Conservation (phyloP, 2,329 filamentous ascomycete species). For the Aspergillus udagawae region DNA sequence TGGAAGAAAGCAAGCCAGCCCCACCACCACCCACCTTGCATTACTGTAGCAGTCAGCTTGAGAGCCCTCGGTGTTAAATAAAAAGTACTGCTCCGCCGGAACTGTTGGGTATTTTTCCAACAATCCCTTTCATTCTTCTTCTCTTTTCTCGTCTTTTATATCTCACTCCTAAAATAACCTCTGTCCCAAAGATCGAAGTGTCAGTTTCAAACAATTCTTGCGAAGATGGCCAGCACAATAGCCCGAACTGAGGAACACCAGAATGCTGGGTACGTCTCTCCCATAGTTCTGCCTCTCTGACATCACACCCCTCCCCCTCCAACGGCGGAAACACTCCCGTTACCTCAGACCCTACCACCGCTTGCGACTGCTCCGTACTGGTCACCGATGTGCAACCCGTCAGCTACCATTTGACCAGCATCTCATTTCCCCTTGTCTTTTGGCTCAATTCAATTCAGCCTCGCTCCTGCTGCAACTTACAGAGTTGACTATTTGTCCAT, state of each 20-base stretch:
- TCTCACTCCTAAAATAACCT: background rate
- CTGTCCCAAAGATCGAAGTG: background rate
- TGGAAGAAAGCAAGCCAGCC: slow-evolving; percentile 8
- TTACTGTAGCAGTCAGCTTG: slow-evolving; percentile 6
- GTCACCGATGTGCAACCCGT: background rate
- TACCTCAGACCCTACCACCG: slow-evolving; percentile 3
- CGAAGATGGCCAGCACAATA: slow-evolving; percentile 49
- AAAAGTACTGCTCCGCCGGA: slow-evolving; percentile 34
- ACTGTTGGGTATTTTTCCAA: slow-evolving; percentile 20
- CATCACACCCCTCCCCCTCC: slow-evolving; percentile 32
- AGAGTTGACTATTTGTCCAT: background rate
- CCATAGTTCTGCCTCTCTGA: slow-evolving; percentile 26
- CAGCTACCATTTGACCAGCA: background rate
- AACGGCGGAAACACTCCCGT: slow-evolving; percentile 14
- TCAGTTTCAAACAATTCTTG: background rate
- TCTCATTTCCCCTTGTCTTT: background rate
- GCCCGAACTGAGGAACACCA: slow-evolving; percentile 48
- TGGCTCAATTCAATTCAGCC: background rate
- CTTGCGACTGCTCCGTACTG: slow-evolving; percentile 1
- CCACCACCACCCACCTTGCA: slow-evolving; percentile 12
- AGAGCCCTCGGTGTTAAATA: slow-evolving; percentile 17
- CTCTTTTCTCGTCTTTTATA: slow-evolving; percentile 14
- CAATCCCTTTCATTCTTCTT: slow-evolving; percentile 17
- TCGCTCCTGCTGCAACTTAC: background rate
- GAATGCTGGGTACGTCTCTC: slow-evolving; percentile 49